phyloP scores from a whole-genome alignment of 805 yeast genomes.

The Starmera quercuum region DNA sequence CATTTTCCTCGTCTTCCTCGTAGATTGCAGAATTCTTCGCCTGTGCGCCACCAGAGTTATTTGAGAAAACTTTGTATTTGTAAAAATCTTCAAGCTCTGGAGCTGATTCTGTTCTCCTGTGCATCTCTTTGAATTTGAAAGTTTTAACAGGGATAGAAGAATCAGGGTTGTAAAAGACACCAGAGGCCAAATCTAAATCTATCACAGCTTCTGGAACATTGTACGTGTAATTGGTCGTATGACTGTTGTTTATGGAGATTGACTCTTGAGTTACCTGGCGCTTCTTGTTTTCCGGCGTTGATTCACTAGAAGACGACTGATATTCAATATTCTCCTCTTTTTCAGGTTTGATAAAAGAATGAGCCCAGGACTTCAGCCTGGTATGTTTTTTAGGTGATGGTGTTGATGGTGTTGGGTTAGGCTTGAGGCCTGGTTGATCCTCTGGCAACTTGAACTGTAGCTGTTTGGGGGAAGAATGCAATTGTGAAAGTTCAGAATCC shows the following conservation, averaged over 20 bases:
- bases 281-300: conserved; percentile 17
- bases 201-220: conserved; percentile 47
- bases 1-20: conserved; percentile 25
- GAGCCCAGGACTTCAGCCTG: conserved; percentile 33
- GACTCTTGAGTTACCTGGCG: background rate
- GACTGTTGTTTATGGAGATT: conserved; percentile 3
- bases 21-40: conserved; percentile 20
- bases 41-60: conserved; percentile 1
- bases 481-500: conserved; percentile 3
- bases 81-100: conserved; percentile 38
- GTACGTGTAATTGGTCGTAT: conserved; percentile 11
- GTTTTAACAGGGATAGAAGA: background rate
- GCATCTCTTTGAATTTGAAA: conserved; percentile 25
- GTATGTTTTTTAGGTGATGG: conserved; percentile 22
- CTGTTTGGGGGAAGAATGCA: too few species aligned
- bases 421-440: conserved; percentile 4
- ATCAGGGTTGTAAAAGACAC: conserved; percentile 23
- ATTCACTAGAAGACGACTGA: conserved; percentile 18
- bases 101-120: conserved; percentile 50
- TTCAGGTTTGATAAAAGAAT: conserved; percentile 18
- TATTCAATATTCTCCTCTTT: conserved; percentile 9
- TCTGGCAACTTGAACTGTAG: too few species aligned
- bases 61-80: conserved; percentile 9
- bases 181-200: conserved; percentile 47
- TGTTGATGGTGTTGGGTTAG: conserved; percentile 7